Conservation (phyloP, 2,329 filamentous ascomycete species). For the Pseudocercospora macadamiae region DNA sequence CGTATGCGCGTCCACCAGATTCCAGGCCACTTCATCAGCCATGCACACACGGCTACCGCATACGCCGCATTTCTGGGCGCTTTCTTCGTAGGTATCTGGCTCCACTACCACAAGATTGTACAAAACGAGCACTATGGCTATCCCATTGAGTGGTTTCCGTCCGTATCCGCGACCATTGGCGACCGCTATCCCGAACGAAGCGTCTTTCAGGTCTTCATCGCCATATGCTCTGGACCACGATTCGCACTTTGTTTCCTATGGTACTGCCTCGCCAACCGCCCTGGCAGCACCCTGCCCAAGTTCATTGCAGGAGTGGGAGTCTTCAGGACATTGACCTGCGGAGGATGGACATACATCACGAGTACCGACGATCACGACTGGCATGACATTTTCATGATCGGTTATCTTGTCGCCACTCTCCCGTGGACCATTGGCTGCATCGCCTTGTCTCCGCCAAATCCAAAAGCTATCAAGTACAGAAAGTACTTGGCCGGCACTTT, state of each 20-base stretch:
- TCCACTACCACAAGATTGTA: constrained; percentile 97
- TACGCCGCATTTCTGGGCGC: constrained; percentile 88
- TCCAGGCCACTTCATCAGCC: constrained; percentile 88
- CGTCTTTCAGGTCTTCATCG: constrained; percentile 96
- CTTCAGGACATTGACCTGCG: constrained; percentile 89
- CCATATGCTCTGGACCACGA: constrained; percentile 90
- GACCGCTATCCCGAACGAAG: constrained; percentile 96
- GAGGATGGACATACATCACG: constrained; percentile 97
- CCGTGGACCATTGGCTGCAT: constrained; percentile 95
- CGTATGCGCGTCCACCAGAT: constrained; percentile 45
- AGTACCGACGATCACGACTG: constrained; percentile 98
- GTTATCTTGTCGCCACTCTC: constrained; percentile 89
- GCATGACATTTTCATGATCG: constrained; percentile 99
- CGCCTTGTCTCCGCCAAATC: constrained; percentile 81
- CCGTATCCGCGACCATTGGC: constrained; percentile 76
- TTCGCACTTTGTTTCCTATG: constrained; percentile 89
- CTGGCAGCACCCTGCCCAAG: constrained; percentile 72
- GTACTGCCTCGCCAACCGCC: constrained; percentile 83
- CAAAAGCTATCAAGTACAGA: constrained; percentile 80
- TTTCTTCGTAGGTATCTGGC: constrained; percentile 71
- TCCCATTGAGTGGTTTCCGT: constrained; percentile 46
- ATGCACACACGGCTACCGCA: constrained; percentile 79
- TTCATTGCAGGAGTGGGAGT: constrained; percentile 78
- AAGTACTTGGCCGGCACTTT: constrained; percentile 83
- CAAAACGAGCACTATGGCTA: constrained; percentile 82